Conservation (phyloP, 441 rosid genomes). For the Syzygium malaccense region DNA sequence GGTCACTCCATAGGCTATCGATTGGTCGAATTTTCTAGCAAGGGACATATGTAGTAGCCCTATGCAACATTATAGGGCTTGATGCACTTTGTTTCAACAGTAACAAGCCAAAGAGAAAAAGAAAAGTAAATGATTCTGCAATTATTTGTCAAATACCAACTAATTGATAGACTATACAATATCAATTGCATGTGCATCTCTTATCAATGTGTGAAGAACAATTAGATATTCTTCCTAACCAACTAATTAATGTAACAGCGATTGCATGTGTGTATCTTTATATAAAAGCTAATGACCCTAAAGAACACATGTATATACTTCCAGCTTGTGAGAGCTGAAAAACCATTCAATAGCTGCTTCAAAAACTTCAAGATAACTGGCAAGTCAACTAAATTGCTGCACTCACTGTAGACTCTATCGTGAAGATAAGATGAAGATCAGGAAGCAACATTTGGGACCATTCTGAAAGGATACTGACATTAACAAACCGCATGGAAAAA, state of each 20-base stretch:
- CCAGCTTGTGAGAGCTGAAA: neutral
- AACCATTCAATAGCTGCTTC: neutral
- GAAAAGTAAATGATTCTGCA: neutral
- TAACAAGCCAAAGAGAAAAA: neutral
- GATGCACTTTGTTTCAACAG: neutral
- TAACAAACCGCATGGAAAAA: neutral
- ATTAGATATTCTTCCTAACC: neutral
- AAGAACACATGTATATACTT: neutral
- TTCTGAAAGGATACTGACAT: neutral
- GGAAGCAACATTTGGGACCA: neutral
- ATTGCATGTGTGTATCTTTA: neutral
- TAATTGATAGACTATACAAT: neutral
- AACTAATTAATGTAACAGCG: neutral
- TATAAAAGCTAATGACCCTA: neutral
- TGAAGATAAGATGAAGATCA: neutral
- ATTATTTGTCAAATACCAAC: neutral
- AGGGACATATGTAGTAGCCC: neutral
- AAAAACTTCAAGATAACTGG: neutral
- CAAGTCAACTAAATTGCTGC: neutral
- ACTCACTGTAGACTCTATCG: neutral
- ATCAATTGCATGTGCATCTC: neutral
- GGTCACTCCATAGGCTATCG: neutral
- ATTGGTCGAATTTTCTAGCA: neutral
- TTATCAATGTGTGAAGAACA: neutral
- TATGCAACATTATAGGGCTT: neutral